Base-by-base conservation (phyloP, 345 rosid genomes). In the Streptanthus diversifolius region DNA sequence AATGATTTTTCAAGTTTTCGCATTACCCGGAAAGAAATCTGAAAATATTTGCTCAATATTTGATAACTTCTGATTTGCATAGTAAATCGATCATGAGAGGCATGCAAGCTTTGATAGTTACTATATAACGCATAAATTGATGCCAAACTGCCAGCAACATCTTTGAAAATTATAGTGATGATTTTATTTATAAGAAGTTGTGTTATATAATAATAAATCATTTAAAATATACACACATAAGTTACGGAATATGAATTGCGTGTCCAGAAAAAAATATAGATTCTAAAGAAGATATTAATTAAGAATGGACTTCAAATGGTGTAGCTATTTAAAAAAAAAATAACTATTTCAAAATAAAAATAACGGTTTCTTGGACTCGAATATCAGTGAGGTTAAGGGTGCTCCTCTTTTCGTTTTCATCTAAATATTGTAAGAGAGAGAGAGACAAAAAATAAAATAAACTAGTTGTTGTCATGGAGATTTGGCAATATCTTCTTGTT, bases 401-500 rank as follows among this genome's bases (percentile, higher is more conserved):
- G 48, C 57, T 54, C 27, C 6, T 25, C 21, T 41, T 32, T 62
- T 51, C 15, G 35, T 45, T 58, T 58, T 70, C 39, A 19, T 45
- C 18, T 19, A 3, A 61, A n/a, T 45, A 58, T 17, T 35, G 33
- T 19, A 21, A 11, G 62, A 67, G 36, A 47, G 36, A 47, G 48
- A 59, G 30, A 48, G 37, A 71, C 53, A 48, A 48, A 71, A 60
- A 60, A 60, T n/a, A 39, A 72, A 63, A 53, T 13, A 53, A 64
- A 44, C 44, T 30, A 63, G 69, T 44, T 72, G 77, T 8, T 73
- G 77, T 33, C 77, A 64, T 24, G 44, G 66, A 73, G 60, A 66
- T 66, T 56, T 65, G 77, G 77, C 71, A 55, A 65, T 65, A 65
- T 73, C 47, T 55, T 18, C 15, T 37, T 45, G 27, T 57, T 57